Percentiles rank a stretch among this genome's conserved stretches.
Conservation (phyloP, 148 eudicot genomes). For the Diospyros lotus region DNA sequence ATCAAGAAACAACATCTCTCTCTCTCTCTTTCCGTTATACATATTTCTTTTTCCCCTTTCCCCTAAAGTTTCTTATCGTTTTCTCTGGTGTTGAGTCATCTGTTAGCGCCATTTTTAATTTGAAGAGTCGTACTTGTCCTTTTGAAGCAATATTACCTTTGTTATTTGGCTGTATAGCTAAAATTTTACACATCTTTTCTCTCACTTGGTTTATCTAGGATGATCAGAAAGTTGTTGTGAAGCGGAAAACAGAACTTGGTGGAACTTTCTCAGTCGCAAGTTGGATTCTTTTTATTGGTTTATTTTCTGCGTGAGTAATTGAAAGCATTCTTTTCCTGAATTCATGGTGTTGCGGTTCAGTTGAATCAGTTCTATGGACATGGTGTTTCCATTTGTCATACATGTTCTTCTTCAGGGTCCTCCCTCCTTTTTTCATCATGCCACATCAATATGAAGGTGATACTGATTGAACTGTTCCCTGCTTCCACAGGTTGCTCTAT, state of each 20-base stretch:
- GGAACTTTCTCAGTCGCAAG: conserved; percentile 90
- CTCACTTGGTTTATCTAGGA: conserved; percentile 34
- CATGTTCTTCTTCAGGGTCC: background rate
- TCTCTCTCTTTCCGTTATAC: background rate
- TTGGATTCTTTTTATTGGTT: conserved; percentile 91
- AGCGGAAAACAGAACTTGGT: conserved; percentile 96
- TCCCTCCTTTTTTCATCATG: background rate
- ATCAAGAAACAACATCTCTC: background rate
- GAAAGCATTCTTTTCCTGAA: conserved; percentile 8
- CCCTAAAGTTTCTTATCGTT: background rate
- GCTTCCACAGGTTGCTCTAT: conserved; percentile 66
- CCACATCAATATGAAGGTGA: background rate
- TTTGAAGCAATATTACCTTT: background rate
- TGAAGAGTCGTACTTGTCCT: background rate
- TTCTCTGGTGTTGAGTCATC: background rate
- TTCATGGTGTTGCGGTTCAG: background rate
- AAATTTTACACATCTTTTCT: conserved; percentile 1
- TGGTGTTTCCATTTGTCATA: background rate
- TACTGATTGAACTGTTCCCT: background rate
- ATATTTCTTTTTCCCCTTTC: background rate
- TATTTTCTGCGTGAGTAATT: conserved; percentile 78
- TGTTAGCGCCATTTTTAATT: background rate
- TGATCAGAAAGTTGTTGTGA: conserved; percentile 77
- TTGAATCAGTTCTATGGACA: conserved; percentile 1
- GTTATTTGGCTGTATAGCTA: background rate